Base-by-base conservation (phyloP, 495 filamentous ascomycete species). In the Penicillium psychrofluorescens region DNA sequence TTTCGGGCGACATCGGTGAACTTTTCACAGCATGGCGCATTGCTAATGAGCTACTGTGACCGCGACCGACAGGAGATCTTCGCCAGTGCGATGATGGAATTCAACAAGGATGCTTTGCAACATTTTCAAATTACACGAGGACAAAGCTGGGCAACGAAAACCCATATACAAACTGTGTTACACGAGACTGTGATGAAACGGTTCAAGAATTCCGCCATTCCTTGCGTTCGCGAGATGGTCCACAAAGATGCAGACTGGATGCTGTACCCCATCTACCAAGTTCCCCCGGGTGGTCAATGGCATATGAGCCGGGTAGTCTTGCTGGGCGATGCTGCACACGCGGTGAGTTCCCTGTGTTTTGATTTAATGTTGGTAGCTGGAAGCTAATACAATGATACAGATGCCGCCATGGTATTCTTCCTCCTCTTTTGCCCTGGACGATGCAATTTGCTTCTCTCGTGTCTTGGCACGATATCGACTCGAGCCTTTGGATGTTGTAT, bases 331-430 rank as follows among this genome's bases (percentile, higher is more conserved):
- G 70, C 76, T 34, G 77, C 77, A 12, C 78, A 81, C 59, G 80
- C 77, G 6, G 75, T 78, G 65, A 14, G 74, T 69, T 27, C 11
- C 27, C 15, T 36, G 2, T 29, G n/a, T 4, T n/a, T 14, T 11
- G 1, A 15, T 8, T 7, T 29, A 2, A 8, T 9, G n/a, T 30
- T 31, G 29, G 7, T 13, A 31, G 1, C 16, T 31, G 15, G 3
- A 39, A 44, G 35, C 42, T 45, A 53, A 62, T 32, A 33, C n/a
- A 8, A 40, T 7, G 16, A 5, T 35, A 8, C 39, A 72, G 69
- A 81, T 82, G 78, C 78, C 79, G 1, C 79, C 78, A 4, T 74
- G 78, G 15, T 78, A 79, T 35, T 78, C 82, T 56, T 74, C 69
- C 11, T 77, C 77, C 7, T 74, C 78, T 10, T 75, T 80, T 45